Conservation (phyloP, 2,329 filamentous ascomycete genomes). For the Malbranchea zuffiana region DNA sequence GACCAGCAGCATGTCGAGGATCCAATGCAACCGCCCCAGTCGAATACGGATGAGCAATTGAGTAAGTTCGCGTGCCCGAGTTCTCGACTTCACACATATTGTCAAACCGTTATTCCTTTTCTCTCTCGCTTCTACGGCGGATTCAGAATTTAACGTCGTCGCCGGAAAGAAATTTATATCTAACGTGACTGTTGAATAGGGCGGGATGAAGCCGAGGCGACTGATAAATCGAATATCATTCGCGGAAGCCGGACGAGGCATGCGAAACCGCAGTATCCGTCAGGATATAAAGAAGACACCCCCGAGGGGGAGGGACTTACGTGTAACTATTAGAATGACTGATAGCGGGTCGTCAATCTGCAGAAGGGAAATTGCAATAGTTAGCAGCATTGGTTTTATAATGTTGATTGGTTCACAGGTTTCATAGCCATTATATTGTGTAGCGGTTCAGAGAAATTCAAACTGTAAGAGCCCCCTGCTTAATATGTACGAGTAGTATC, state of each 20-base stretch:
- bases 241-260: neutral
- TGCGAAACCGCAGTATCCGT: slow-evolving; percentile 3
- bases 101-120: too few relatives aligned
- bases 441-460: too few relatives aligned
- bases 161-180: neutral
- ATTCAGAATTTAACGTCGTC: too few relatives aligned
- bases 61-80: neutral
- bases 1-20: neutral
- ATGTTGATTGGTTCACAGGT: too few relatives aligned
- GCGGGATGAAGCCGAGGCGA: slow-evolving; percentile 1
- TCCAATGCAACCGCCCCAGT: neutral
- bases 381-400: too few relatives aligned
- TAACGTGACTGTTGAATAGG: neutral
- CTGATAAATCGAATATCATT: slow-evolving; percentile 4
- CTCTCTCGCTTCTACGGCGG: too few relatives aligned
- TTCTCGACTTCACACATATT: too few relatives aligned
- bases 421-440: too few relatives aligned
- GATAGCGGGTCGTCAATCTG: too few relatives aligned
- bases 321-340: neutral
- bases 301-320: neutral
- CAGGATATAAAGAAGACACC: neutral
- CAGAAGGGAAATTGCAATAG: too few relatives aligned
- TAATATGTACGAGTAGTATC: too few relatives aligned
- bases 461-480: too few relatives aligned
- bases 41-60: slow-evolving; percentile 3